Base-by-base conservation (phyloP, 768 basidiomycete genomes). In the Fomitopsis pulvina region DNA sequence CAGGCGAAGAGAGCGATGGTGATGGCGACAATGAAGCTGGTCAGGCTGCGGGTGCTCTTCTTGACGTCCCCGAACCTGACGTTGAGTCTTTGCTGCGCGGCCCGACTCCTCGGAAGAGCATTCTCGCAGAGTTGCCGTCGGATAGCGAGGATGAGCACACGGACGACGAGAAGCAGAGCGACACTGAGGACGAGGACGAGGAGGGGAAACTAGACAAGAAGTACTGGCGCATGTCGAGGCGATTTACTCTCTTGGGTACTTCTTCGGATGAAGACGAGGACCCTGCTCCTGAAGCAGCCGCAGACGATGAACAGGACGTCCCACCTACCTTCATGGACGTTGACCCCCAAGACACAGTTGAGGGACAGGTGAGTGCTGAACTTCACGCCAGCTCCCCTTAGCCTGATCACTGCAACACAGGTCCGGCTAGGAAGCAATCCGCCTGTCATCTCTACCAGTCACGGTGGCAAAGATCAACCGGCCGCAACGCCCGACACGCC, bases 11-110 rank as follows among this genome's bases (percentile, higher is more conserved):
- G 5, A 63, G 58, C 6, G n/a, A n/a, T n/a, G n/a, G n/a, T n/a
- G n/a, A n/a, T n/a, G 50, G 51, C 11, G 57, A 59, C 4, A 52
- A 55, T 7, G 60, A 55, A 24, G 56, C 38, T 20, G 50, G 54
- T 14, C 53, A 57, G n/a, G 16, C 49, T 2, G 7, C 42, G n/a
- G n/a, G n/a, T n/a, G n/a, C n/a, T n/a, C n/a, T n/a, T n/a, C n/a
- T n/a, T n/a, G 53, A 26, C 12, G 27, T 57, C 1, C 40, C 48
- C 12, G 49, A 60, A 1, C 52, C 56, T 26, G 63, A 71, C 29
- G 46, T 76, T n/a, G 71, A 77, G 7, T 66, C 68, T 8, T 54
- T 77, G 42, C 57, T 78, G 11, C 70, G 66, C 25, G 74, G 74
- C 2, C 75, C 77, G 7, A 40, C 53, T 24, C 56, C 57, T 4